Evolutionary conservation across 768 basidiomycete genomes (phyloP).

Genomic region (Mrakia blollopis): DNA sequence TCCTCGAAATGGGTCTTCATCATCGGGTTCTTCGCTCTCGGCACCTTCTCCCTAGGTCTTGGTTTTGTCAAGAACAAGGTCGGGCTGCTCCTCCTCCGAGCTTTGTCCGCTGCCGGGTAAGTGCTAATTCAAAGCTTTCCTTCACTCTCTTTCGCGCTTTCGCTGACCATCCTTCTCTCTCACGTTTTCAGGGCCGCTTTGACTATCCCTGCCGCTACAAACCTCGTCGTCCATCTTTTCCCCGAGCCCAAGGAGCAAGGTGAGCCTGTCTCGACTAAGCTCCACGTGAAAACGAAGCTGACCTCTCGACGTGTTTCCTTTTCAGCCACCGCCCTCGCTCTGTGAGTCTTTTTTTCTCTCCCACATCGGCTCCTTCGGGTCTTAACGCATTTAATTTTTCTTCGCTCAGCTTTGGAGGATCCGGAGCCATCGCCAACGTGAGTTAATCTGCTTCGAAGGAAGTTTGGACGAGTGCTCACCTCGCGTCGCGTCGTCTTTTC

Average conservation of each 20-base stretch:
- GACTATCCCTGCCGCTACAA: conserved; percentile 36
- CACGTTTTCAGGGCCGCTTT: conserved; percentile 36
- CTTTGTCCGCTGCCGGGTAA: conserved; percentile 35
- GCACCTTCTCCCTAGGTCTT: conserved; percentile 41
- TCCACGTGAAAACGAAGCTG: conserved; percentile 4
- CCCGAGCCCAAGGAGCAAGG: conserved; percentile 28
- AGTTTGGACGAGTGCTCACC: too few relatives aligned
- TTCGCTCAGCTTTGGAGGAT: conserved; percentile 16
- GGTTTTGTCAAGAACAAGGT: conserved; percentile 40
- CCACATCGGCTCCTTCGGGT: background rate
- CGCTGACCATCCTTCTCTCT: too few relatives aligned
- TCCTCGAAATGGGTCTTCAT: conserved; percentile 41
- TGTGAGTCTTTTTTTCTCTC: background rate
- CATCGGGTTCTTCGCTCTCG: conserved; percentile 40
- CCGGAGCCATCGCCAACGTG: conserved; percentile 34
- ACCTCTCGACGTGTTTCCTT: too few relatives aligned
- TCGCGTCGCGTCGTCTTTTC: background rate
- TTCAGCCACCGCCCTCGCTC: conserved; percentile 17
- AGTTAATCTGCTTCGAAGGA: too few relatives aligned
- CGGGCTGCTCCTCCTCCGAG: conserved; percentile 42
- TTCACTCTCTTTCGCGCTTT: too few relatives aligned
- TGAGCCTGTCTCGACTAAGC: too few relatives aligned
- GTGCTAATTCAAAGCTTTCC: too few relatives aligned
- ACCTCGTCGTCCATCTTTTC: conserved; percentile 34
- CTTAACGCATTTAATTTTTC: background rate